These are phyloP conservation scores for Pseudogymnoascus sp. DNA, from an alignment of 2,329 filamentous ascomycete species.

Conservation along the genomic window DNA sequence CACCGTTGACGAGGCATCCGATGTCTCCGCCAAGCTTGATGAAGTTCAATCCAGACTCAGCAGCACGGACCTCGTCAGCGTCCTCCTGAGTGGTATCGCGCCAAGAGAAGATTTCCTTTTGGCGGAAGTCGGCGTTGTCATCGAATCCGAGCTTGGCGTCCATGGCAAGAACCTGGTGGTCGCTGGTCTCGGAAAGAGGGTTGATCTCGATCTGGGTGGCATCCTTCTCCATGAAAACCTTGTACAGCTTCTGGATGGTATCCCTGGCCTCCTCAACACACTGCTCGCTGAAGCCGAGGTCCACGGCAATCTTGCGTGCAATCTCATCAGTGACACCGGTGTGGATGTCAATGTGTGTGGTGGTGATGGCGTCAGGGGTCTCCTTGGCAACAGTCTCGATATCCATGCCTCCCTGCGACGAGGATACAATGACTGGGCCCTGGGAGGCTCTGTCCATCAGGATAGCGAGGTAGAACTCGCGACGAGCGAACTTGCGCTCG, in stretches of 20 bases:
- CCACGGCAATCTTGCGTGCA: constrained; percentile 77
- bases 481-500: constrained; percentile 98
- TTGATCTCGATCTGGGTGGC: constrained; percentile 99
- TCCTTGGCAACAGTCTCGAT: constrained; percentile 99
- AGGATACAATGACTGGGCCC: constrained; percentile 91
- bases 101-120: constrained; percentile 92
- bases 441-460: constrained; percentile 95
- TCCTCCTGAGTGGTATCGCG: constrained; percentile 95
- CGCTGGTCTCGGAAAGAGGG: constrained; percentile 93
- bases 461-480: constrained; percentile 98
- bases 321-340: constrained; percentile 92
- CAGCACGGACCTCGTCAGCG: constrained; percentile 93
- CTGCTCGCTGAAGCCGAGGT: constrained; percentile 96
- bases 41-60: constrained; percentile 93
- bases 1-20: constrained; percentile 97
- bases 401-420: constrained; percentile 98
- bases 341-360: constrained; percentile 90
- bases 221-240: constrained; percentile 97
- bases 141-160: constrained; percentile 98
- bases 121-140: constrained; percentile 97
- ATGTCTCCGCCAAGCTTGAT: constrained; percentile 99
- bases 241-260: constrained; percentile 98
- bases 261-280: constrained; percentile 92
- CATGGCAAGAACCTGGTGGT: constrained; percentile 98
- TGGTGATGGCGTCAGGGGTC: constrained; percentile 90